A percentile compares a stretch with the other conserved stretches of the same genome.
Conservation (phyloP, 2,329 filamentous ascomycete genomes). For the Fusarium tuaranense region DNA sequence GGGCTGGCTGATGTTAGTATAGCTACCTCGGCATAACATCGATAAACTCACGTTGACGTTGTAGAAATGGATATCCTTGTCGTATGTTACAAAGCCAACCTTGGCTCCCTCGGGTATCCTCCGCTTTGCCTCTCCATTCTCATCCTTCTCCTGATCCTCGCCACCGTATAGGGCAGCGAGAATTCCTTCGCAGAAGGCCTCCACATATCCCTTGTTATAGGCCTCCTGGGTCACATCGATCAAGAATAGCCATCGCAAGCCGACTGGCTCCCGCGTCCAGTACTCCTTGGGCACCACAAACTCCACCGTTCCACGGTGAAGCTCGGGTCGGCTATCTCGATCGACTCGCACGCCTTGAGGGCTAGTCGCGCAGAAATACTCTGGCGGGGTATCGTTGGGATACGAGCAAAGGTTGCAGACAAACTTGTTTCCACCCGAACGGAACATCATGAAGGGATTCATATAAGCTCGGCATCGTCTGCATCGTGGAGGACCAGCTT, state of each 20-base stretch:
- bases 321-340: conserved; percentile 87
- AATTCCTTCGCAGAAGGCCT: conserved; percentile 91
- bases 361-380: conserved; percentile 94
- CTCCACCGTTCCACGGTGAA: conserved; percentile 92
- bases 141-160: conserved; percentile 62
- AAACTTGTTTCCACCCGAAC: conserved; percentile 92
- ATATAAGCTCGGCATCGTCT: conserved; percentile 95
- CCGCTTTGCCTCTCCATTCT: conserved; percentile 64
- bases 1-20: conserved; percentile 60
- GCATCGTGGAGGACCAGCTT: conserved; percentile 89
- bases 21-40: background rate
- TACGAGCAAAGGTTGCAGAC: conserved; percentile 99
- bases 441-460: conserved; percentile 99
- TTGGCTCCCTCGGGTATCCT: conserved; percentile 82
- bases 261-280: conserved; percentile 94
- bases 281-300: conserved; percentile 98
- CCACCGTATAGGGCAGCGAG: conserved; percentile 84
- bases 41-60: conserved; percentile 80
- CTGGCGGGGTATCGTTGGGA: conserved; percentile 90
- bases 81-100: conserved; percentile 94
- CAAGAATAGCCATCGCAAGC: conserved; percentile 87
- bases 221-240: conserved; percentile 95
- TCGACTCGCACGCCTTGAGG: conserved; percentile 89
- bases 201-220: conserved; percentile 89
- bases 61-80: conserved; percentile 98